phyloP scores from a whole-genome alignment of 345 rosid genomes.

The Aegle marmelos region DNA sequence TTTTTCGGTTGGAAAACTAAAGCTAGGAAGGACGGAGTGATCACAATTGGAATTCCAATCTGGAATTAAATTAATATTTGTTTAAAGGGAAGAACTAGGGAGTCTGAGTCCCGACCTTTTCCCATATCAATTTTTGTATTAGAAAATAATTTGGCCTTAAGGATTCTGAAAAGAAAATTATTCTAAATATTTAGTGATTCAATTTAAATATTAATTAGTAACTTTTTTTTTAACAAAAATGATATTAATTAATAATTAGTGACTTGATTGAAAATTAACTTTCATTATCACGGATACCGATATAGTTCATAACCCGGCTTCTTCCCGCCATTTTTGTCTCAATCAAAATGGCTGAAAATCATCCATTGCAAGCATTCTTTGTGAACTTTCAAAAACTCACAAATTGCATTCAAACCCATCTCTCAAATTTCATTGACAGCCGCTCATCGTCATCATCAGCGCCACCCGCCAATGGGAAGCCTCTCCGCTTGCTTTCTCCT shows the following conservation, averaged over 20 bases:
- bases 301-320: background rate
- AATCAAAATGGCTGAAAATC: conserved; percentile 45
- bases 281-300: background rate
- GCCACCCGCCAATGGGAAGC: conserved; percentile 18
- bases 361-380: conserved; percentile 47
- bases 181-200: too few species aligned
- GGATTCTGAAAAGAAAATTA: too few species aligned
- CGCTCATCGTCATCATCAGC: background rate
- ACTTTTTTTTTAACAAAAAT: too few species aligned
- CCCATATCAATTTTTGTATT: too few species aligned
- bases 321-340: background rate
- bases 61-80: too few species aligned
- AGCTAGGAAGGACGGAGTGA: too few species aligned
- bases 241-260: fast-evolving
- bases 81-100: too few species aligned
- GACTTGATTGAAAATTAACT: background rate
- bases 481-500: conserved; percentile 33
- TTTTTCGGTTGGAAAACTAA: too few species aligned
- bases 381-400: conserved; percentile 47
- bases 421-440: conserved; percentile 43
- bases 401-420: conserved; percentile 49
- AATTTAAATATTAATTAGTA: too few species aligned
- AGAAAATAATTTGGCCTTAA: too few species aligned
- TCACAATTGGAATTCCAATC: too few species aligned
- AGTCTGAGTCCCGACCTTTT: too few species aligned